These are phyloP conservation scores for Phylloporus scabripes DNA, from an alignment of 768 basidiomycete species.

Conservation along the genomic window DNA sequence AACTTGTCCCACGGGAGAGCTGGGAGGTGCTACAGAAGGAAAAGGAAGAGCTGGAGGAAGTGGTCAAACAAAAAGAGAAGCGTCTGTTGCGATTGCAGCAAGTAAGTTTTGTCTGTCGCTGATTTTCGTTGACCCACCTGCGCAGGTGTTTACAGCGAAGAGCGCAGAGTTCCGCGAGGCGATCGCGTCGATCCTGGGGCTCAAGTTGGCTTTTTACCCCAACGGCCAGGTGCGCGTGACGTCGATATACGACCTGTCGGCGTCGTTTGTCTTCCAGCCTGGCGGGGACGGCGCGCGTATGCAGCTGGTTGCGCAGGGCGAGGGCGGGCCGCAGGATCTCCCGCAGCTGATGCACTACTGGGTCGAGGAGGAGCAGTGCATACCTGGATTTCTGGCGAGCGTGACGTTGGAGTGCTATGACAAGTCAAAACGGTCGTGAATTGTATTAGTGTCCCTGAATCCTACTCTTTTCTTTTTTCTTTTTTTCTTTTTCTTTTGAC, in stretches of 20 bases:
- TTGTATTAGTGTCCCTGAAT: not conserved
- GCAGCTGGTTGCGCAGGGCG: slow-evolving; percentile 71
- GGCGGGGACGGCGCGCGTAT: slow-evolving; percentile 46
- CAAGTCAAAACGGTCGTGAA: slow-evolving; percentile 47
- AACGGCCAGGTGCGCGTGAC: slow-evolving; percentile 89
- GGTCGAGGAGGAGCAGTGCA: slow-evolving; percentile 81
- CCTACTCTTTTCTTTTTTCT: not conserved
- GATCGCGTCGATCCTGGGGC: slow-evolving; percentile 82
- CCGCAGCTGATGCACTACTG: slow-evolving; percentile 77
- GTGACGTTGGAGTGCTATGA: slow-evolving; percentile 88
- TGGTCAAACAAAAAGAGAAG: slow-evolving; percentile 75
- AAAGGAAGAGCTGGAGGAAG: slow-evolving; percentile 59
- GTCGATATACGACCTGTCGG: slow-evolving; percentile 81
- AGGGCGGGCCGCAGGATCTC: slow-evolving; percentile 69
- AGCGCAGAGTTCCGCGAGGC: slow-evolving; percentile 89
- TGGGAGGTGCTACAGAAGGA: slow-evolving; percentile 69
- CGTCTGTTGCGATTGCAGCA: slow-evolving; percentile 73
- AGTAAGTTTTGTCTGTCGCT: slow-evolving; percentile 35
- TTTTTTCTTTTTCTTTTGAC: too few species aligned
- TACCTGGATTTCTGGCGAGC: slow-evolving; percentile 85
- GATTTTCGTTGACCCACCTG: not conserved
- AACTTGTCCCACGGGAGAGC: slow-evolving; percentile 70
- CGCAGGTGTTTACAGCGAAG: slow-evolving; percentile 76
- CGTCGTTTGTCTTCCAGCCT: slow-evolving; percentile 85
- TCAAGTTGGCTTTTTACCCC: slow-evolving; percentile 87